Conservation (phyloP, 164 flowering plant species). For the Umbellularia californica region DNA sequence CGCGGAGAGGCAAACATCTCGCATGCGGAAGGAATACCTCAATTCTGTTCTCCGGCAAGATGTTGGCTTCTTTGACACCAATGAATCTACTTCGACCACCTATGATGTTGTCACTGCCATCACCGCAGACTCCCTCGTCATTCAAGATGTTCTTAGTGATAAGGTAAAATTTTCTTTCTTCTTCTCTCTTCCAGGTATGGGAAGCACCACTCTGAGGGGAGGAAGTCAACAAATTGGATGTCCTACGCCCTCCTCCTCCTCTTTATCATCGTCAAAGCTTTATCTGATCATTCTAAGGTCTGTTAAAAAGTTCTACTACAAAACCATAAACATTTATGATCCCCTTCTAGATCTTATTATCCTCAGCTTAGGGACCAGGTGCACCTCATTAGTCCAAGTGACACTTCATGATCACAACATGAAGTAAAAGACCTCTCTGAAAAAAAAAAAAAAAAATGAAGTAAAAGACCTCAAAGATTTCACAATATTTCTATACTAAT, state of each 20-base stretch:
- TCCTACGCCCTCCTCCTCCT: neutral
- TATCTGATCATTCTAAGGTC: neutral
- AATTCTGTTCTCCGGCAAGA: slow-evolving; percentile 56
- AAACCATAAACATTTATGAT: no score
- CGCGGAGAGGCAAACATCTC: slow-evolving; percentile 60
- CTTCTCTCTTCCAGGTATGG: neutral
- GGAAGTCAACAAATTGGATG: neutral
- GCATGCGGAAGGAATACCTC: slow-evolving; percentile 41
- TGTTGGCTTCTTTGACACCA: slow-evolving; percentile 48
- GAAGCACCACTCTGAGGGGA: neutral
- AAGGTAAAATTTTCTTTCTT: slow-evolving; percentile 27
- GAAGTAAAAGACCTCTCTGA: neutral
- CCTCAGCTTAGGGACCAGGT: no score
- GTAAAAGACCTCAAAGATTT: neutral
- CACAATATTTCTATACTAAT: neutral
- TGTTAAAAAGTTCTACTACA: no score
- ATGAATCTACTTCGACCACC: slow-evolving; percentile 33
- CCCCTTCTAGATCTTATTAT: no score
- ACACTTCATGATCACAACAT: neutral
- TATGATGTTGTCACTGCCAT: slow-evolving; percentile 44
- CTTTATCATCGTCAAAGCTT: neutral
- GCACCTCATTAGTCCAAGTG: no score
- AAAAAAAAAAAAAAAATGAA: no score
- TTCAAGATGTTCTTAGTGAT: slow-evolving; percentile 60
- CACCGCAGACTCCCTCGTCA: slow-evolving; percentile 42